These are phyloP conservation scores for Filobasidium uniguttulatum DNA, from an alignment of 1,284 basidiomycete species.

Conservation along the genomic window DNA sequence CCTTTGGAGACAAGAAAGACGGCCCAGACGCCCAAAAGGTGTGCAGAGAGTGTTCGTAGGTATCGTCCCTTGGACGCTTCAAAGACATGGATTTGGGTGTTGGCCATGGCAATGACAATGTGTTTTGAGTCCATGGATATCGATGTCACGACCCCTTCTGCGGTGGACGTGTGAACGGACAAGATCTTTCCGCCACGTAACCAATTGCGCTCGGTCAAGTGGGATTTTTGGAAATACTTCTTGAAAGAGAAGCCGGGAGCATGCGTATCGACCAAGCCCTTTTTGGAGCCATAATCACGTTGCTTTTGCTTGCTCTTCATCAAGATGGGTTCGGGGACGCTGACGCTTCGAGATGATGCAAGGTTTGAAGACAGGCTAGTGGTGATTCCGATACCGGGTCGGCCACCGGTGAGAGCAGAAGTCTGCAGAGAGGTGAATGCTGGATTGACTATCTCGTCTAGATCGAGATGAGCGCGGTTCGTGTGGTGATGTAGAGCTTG, in stretches of 20 bases:
- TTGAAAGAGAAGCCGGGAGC: constrained; percentile 22
- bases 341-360: neutral
- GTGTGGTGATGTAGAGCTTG: neutral
- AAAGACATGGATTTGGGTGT: constrained; percentile 76
- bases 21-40: constrained; percentile 84
- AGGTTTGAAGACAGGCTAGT: too few species aligned
- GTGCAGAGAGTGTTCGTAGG: constrained; percentile 64
- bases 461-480: neutral
- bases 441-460: too few species aligned
- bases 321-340: neutral
- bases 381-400: too few species aligned
- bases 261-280: constrained; percentile 7
- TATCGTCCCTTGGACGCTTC: constrained; percentile 65
- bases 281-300: neutral
- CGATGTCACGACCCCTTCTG: constrained; percentile 69
- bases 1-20: constrained; percentile 50
- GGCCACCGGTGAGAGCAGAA: too few species aligned
- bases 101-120: constrained; percentile 83
- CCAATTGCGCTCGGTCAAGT: constrained; percentile 73
- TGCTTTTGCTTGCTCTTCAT: neutral
- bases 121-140: constrained; percentile 71
- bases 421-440: too few species aligned
- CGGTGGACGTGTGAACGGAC: constrained; percentile 55
- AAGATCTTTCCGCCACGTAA: constrained; percentile 63
- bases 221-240: constrained; percentile 59